Conservation (phyloP, 2,329 filamentous ascomycete species). For the Pyrenophora teres region DNA sequence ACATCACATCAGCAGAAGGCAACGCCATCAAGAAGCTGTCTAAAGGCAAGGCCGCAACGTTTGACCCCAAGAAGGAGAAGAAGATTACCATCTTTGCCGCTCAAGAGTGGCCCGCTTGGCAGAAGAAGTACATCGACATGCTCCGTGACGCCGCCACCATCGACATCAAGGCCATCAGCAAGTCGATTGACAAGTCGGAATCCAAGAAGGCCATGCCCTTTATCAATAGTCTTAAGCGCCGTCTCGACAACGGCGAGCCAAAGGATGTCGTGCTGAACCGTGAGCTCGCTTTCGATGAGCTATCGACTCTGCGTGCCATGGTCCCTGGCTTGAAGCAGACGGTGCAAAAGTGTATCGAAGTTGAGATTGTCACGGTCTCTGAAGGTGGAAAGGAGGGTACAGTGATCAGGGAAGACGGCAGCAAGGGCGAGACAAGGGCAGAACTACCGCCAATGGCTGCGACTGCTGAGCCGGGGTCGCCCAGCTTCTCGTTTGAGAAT, state of each 20-base stretch:
- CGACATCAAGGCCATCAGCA: conserved; percentile 81
- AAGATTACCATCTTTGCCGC: conserved; percentile 86
- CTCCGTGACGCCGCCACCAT: conserved; percentile 51
- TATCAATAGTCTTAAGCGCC: conserved; percentile 83
- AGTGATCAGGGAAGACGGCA: conserved; percentile 58
- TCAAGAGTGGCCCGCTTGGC: conserved; percentile 83
- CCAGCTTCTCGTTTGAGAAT: conserved; percentile 86
- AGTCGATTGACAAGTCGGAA: conserved; percentile 80
- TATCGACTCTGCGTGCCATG: conserved; percentile 76
- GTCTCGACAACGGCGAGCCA: conserved; percentile 71
- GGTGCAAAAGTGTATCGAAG: conserved; percentile 67
- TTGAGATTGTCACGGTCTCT: conserved; percentile 73
- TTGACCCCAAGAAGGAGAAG: conserved; percentile 91
- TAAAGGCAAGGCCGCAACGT: conserved; percentile 84
- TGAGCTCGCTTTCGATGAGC: conserved; percentile 86
- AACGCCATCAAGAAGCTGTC: conserved; percentile 84
- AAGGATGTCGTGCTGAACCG: conserved; percentile 75
- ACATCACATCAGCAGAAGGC: conserved; percentile 84
- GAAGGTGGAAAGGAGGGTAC: conserved; percentile 70
- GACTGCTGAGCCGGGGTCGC: conserved; percentile 77
- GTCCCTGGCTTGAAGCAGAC: conserved; percentile 77
- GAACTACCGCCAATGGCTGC: conserved; percentile 67
- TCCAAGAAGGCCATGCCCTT: conserved; percentile 99
- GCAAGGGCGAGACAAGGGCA: conserved; percentile 62
- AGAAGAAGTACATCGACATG: conserved; percentile 53